Evolutionary conservation across 208 protist species (phyloP), one percentile per base, ranked within the genome.

Genomic region (Angomonas deanei): DNA sequence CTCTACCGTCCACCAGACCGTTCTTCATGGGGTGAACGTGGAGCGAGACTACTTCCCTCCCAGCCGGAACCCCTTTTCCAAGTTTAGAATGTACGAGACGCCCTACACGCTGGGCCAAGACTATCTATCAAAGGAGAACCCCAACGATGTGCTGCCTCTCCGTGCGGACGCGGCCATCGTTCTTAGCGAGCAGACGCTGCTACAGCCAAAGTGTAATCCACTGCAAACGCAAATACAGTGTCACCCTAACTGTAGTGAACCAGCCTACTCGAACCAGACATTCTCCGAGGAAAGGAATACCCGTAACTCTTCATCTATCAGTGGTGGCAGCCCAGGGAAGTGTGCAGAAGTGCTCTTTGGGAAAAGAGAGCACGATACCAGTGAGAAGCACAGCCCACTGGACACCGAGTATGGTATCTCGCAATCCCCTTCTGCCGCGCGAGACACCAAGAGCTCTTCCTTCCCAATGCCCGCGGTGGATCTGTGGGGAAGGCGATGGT

Each of bases 31-130:
- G 8, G n/a, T 34, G 2, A 27, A 5, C 27, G 17, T 38, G 8
- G 26, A 75, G 39, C 38, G 36, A 19, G 82, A 89, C 70, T 68
- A 81, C 64, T 73, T 89, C 31, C 42, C 71, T 10, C 83, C 83
- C 1, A 90, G 75, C 56, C 77, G 79, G 15, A 90, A 90, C 48
- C 83, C 83, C 11, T 90, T 71, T 48, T 84, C 71, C 32, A 60
- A 57, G n/a, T 86, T 74, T 56, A 70, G 70, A 19, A 3, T 58
- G 47, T 64, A 26, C 54, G 34, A 53, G 15, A 47, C 31, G 1
- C 28, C 21, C 6, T 34, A 46, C 27, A n/a, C 11, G 30, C 13
- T 38, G 33, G 53, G 52, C 31, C 21, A 28, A 15, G 33, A 48
- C 2, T 55, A 15, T 23, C 30, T 61, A 10, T n/a, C 55, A 1